Base-by-base conservation (phyloP, 495 filamentous ascomycete species). In the Neurospora sp. region DNA sequence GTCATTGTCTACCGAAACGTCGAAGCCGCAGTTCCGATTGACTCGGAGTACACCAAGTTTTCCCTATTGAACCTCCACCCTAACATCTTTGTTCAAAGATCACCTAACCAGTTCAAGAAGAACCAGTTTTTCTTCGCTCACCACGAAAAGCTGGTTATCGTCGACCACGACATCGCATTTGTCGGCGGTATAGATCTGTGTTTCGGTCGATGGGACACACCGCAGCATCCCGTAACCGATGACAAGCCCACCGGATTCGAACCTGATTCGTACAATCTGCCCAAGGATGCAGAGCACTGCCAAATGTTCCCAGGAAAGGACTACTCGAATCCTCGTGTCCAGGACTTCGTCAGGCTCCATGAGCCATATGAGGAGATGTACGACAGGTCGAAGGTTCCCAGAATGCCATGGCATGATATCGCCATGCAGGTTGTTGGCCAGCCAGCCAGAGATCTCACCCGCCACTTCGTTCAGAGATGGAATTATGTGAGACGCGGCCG, bases 111-210 rank as follows among this genome's bases (percentile, higher is more conserved):
- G 80, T 94, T 97, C 81, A 91, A 96, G 73, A 97, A 99, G 83
- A 97, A 97, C 74, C 97, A 96, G n/a, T 99, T 99, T 83, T 99
- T 98, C 84, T 99, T 96, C 88, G 96, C 96, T 34, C 96, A 99
- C 79, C 96, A 99, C 80, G 96, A 99, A 81, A 99, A 99, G 79
- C 87, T 99, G 13, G 93, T 93, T 76, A 90, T 99, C 69, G 92
- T 99, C 38, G 96, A 99, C 79, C 95, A 99, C 79, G 96, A 94
- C 43, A 87, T 99, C 69, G 96, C 96, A 38, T 99, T 99, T 78
- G 90, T 98, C 62, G 96, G 96, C 70, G 96, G 96, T 17, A 94
- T 99, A 73, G 96, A 99, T 86, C 86, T 99, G 21, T 99, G 96
- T 82, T 98, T 98, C 80, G 96, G 96, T 17, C 88, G 96, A 69